Percentiles rank a stretch among this genome's conserved stretches.
Evolutionary conservation across 192 early-diverging fungal genomes (phyloP).

Genomic region (Backusella mclennaniae): DNA sequence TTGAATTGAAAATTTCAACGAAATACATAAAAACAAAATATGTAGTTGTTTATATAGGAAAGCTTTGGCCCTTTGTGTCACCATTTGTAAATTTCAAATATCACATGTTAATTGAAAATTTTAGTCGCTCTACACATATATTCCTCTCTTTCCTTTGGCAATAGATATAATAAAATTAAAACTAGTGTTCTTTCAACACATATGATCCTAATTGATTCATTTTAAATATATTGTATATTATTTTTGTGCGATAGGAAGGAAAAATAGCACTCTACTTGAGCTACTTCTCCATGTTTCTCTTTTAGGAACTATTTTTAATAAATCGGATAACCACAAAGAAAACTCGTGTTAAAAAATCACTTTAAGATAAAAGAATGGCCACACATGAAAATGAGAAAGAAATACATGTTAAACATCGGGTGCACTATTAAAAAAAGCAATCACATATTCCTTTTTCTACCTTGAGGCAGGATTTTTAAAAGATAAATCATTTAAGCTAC

Average conservation of each 20-base stretch:
- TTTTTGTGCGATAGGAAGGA: background rate
- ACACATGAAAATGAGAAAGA: constrained; percentile 1
- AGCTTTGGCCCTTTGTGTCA: background rate
- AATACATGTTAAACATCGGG: background rate
- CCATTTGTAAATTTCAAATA: background rate
- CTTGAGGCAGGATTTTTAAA: background rate
- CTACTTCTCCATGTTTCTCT: background rate
- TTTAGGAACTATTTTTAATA: background rate
- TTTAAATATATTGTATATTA: background rate
- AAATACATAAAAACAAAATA: background rate
- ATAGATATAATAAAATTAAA: background rate
- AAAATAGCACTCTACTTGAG: background rate
- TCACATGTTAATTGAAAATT: background rate
- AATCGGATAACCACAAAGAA: background rate
- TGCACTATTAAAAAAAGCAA: background rate
- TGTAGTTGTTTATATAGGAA: background rate
- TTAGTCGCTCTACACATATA: background rate
- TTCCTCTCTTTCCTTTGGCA: background rate
- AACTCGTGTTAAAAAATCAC: constrained; percentile 2
- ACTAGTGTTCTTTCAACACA: background rate
- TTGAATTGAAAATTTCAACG: background rate
- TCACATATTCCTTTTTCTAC: background rate
- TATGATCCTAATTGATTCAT: background rate
- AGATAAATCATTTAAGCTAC: background rate
- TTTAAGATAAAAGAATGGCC: background rate